These are phyloP conservation scores for Hemileccinum impolitum DNA, from an alignment of 768 basidiomycete species.

Conservation along the genomic window DNA sequence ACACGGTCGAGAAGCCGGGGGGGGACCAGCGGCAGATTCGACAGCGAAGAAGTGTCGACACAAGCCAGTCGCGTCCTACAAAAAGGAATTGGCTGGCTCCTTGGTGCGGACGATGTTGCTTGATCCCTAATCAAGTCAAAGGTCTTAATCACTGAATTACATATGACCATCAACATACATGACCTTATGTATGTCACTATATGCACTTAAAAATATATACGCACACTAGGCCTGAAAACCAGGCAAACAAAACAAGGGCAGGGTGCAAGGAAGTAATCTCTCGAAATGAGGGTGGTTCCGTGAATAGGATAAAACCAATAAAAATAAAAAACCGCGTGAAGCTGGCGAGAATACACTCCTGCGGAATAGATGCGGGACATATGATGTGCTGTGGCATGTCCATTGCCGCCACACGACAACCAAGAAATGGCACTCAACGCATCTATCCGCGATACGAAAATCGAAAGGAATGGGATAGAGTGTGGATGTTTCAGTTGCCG, in stretches of 20 bases:
- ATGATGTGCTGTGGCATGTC: slow-evolving; percentile 8
- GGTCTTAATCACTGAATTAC: too few relatives aligned
- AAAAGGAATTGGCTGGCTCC: slow-evolving; percentile 93
- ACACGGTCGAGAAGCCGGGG: slow-evolving; percentile 36
- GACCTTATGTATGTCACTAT: slow-evolving; percentile 11
- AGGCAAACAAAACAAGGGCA: slow-evolving; percentile 27
- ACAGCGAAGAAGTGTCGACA: slow-evolving; percentile 61
- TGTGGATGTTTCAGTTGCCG: slow-evolving; percentile 24
- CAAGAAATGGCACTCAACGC: slow-evolving; percentile 10
- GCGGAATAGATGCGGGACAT: slow-evolving; percentile 11
- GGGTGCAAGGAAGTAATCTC: not conserved
- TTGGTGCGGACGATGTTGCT: slow-evolving; percentile 70
- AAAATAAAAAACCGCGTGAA: slow-evolving; percentile 14
- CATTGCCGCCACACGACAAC: slow-evolving; percentile 11
- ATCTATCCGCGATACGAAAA: slow-evolving; percentile 17
- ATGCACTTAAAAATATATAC: slow-evolving; percentile 22
- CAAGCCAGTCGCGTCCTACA: slow-evolving; percentile 78
- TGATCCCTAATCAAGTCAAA: not conserved
- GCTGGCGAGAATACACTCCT: slow-evolving; percentile 8
- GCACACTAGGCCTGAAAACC: slow-evolving; percentile 22
- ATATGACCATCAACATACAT: too few relatives aligned
- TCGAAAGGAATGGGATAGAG: slow-evolving; percentile 7
- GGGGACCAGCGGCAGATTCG: slow-evolving; percentile 40
- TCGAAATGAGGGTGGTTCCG: slow-evolving; percentile 27
- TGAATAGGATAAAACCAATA: slow-evolving; percentile 30